phyloP scores from a whole-genome alignment of 106 monocot genomes.

The Platanthera guangdongensis region DNA sequence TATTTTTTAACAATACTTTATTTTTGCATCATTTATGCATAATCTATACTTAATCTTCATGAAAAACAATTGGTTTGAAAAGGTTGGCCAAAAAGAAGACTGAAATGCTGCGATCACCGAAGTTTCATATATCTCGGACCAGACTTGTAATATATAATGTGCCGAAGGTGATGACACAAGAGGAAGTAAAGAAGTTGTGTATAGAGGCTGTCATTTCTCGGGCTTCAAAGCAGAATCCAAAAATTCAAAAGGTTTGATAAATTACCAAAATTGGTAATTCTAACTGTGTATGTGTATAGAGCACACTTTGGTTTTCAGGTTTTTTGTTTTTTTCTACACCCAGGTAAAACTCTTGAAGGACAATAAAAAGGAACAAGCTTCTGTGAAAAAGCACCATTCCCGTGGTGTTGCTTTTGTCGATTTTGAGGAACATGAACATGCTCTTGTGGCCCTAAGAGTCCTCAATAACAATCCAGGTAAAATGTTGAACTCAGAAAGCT shows the following conservation, averaged over 20 bases:
- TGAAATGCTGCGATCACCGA: conserved; percentile 67
- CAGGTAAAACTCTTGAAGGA: conserved; percentile 93
- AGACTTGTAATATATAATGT: conserved; percentile 91
- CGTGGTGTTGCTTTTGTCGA: conserved; percentile 96
- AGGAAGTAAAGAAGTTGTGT: conserved; percentile 70
- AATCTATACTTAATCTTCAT: background rate
- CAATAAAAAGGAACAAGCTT: conserved; percentile 54
- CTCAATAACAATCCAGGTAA: conserved; percentile 98
- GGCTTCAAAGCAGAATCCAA: conserved; percentile 87
- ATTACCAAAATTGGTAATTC: background rate
- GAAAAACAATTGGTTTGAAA: background rate
- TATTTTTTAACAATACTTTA: background rate
- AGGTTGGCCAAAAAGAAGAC: conserved; percentile 70
- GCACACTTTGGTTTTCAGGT: background rate
- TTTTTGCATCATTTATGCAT: background rate
- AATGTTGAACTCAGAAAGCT: background rate
- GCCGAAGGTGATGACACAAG: conserved; percentile 73
- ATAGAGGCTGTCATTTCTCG: conserved; percentile 73
- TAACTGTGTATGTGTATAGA: background rate
- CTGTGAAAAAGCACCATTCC: conserved; percentile 31
- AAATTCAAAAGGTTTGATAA: conserved; percentile 58
- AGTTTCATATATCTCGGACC: conserved; percentile 91
- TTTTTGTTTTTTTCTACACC: conserved; percentile 4
- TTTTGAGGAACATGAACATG: conserved; percentile 92
- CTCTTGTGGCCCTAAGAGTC: conserved; percentile 90